Base-by-base conservation (phyloP, 2,329 filamentous ascomycete genomes). In the Fusarium ramigenum region DNA sequence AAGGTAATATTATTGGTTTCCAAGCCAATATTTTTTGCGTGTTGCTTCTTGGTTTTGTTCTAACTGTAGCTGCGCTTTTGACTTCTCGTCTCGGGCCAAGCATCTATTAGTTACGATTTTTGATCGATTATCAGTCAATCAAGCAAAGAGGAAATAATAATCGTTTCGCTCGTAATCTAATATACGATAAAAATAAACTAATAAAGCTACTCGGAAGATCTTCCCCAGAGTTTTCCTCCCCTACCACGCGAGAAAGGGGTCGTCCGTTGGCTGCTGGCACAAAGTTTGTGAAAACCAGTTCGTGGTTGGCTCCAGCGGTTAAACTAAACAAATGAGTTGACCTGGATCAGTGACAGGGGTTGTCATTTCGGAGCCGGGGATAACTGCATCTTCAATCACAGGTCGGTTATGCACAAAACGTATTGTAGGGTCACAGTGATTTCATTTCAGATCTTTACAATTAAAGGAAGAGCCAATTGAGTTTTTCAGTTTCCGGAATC, bases 141-240 rank as follows among this genome's bases (percentile, higher is more conserved):
- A 54, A n/a, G 12, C 36, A 28, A 40, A 11, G 23, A 28, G 25
- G 14, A 11, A n/a, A 16, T n/a, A 25, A 52, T 52, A 54, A 54
- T 54, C 50, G n/a, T 40, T 30, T 18, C 7, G 23, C 25, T 39
- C 12, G 10, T 53, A 53, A 54, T 54, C 19, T 54, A 39, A 28
- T 39, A 32, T 28, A 19, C 52, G 16, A n/a, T 28, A 19, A 21
- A 56, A 40, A 44, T 63, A 32, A 30, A 34, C 60, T 46, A 40
- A 54, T 32, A 30, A 62, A 59, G 36, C 40, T 62, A n/a, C 39
- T 23, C 16, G 36, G 62, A 61, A 56, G 60, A 71, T 63, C 68
- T 71, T 71, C 68, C 63, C 69, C 69, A 34, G 68, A 64, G 39
- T 72, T 60, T 56, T 16, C 39, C 18, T n/a, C 39, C 56, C 46